Evolutionary conservation across 495 filamentous ascomycete species (phyloP), one percentile per base, ranked within the genome.

Genomic region (Hyaloscypha variabilis): DNA sequence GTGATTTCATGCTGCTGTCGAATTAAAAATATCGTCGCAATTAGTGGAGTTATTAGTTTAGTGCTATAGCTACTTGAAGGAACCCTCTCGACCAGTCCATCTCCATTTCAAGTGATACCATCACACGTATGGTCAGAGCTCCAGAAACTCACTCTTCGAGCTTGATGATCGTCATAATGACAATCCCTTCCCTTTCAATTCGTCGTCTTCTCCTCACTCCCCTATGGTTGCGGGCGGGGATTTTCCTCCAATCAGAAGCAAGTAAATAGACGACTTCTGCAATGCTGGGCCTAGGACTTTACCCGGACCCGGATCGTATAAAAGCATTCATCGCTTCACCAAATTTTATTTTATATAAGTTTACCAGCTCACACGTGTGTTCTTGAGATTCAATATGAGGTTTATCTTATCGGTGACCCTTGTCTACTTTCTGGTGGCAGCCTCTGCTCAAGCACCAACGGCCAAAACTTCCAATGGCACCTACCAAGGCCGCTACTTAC

Each of bases 391-490:
- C 31, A 46, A 10, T 4, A 46, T 46, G 39, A 14, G 10, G 39
- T 46, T 19, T 46, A 19, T 46, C 13, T 46, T 17, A 46, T 4
- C 19, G 19, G 17, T 17, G 4, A 46, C 39, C 14, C 39, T 46
- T 46, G 14, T 46, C 8, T 3, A 34, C 13, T 17, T 46, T 8
- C 0, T 46, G 4, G 39, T 17, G 17, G 19, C 4, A 17, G 39
- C 6, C 39, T 11, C 39, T 17, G 39, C 39, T 17, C 39, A 46
- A 46, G 39, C 51, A 54, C 8, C 51, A 54, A 50, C 58, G 6
- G 65, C 55, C 17, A 69, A 62, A 24, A 60, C 66, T 28, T 31
- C 5, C 25, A 83, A 83, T 68, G 82, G 80, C 42, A 83, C 79
- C 1, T 78, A 81, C 49, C 54, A 60, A 24, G 85, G 83, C 6